Evolutionary conservation across 306 rosid genomes (phyloP).

Genomic region (Vigna reflexopilosa): DNA sequence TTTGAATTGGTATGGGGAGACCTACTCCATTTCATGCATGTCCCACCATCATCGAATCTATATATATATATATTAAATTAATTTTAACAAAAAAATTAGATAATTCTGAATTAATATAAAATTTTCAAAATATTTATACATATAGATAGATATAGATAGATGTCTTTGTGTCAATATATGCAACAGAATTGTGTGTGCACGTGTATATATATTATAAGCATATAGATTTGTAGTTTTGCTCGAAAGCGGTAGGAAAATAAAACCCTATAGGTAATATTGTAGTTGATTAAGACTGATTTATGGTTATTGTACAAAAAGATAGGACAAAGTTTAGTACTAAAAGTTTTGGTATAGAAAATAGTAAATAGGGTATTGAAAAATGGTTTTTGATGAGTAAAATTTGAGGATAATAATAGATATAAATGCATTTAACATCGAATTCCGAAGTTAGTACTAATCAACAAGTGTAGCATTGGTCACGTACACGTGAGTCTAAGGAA

Average conservation of each 20-base stretch:
- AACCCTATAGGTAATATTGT: background rate
- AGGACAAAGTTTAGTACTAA: slow-evolving; percentile 4
- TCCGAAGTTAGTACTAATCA: slow-evolving; percentile 25
- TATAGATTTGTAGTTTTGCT: slow-evolving; percentile 4
- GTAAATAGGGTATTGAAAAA: background rate
- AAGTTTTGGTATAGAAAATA: background rate
- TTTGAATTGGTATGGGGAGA: slow-evolving; percentile 57
- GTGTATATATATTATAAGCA: no score
- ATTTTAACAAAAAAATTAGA: no score
- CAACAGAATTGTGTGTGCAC: background rate
- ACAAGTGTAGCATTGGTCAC: slow-evolving; percentile 20
- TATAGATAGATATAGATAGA: no score
- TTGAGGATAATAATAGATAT: slow-evolving; percentile 1
- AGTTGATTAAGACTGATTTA: slow-evolving; percentile 25
- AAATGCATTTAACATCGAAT: slow-evolving; percentile 21
- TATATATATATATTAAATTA: background rate
- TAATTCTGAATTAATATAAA: no score
- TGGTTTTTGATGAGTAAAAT: background rate
- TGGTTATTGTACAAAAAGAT: background rate
- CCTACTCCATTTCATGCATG: slow-evolving; percentile 56
- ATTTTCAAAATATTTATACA: no score
- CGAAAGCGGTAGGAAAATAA: background rate
- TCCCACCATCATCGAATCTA: slow-evolving; percentile 57
- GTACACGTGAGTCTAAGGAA: slow-evolving; percentile 50
- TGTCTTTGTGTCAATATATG: background rate